A percentile compares a stretch with the other conserved stretches of the same genome.
phyloP scores from a whole-genome alignment of 352 stramenopile genomes.

The Phytophthora melonis region DNA sequence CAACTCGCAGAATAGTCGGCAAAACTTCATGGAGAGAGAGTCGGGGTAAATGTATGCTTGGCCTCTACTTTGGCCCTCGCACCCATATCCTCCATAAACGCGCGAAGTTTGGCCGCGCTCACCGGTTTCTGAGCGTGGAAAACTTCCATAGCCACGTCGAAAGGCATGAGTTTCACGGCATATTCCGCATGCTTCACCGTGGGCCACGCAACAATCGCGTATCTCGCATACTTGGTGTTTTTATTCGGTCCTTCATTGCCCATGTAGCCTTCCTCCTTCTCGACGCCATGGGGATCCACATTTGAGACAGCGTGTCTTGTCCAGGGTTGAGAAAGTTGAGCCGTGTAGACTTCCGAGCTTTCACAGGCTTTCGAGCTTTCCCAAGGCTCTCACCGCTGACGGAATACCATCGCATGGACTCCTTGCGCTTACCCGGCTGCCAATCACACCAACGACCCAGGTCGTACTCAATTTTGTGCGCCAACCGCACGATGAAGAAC shows the following conservation, averaged over 20 bases:
- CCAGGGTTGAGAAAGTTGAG: constrained; percentile 32
- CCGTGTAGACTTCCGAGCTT: neutral
- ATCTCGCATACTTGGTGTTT: constrained; percentile 29
- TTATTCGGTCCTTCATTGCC: constrained; percentile 21
- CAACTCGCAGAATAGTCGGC: neutral
- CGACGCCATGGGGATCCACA: constrained; percentile 21
- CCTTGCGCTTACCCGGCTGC: neutral
- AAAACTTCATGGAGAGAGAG: neutral
- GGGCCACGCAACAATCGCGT: constrained; percentile 26
- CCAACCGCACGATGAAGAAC: constrained; percentile 24
- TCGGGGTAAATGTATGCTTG: neutral
- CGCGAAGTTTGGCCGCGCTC: neutral
- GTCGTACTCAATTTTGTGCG: constrained; percentile 18
- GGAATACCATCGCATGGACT: neutral
- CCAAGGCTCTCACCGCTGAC: neutral
- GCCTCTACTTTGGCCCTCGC: neutral
- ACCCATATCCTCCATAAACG: constrained; percentile 11
- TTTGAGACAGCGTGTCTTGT: constrained; percentile 8
- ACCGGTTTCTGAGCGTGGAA: constrained; percentile 1
- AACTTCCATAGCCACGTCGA: neutral
- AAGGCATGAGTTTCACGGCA: constrained; percentile 2
- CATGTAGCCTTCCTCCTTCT: constrained; percentile 24
- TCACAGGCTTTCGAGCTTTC: neutral
- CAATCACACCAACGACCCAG: neutral
- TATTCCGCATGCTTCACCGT: neutral